Conservation (phyloP, 2,329 filamentous ascomycete genomes). For the Phaeosphaeriaceae sp. region DNA sequence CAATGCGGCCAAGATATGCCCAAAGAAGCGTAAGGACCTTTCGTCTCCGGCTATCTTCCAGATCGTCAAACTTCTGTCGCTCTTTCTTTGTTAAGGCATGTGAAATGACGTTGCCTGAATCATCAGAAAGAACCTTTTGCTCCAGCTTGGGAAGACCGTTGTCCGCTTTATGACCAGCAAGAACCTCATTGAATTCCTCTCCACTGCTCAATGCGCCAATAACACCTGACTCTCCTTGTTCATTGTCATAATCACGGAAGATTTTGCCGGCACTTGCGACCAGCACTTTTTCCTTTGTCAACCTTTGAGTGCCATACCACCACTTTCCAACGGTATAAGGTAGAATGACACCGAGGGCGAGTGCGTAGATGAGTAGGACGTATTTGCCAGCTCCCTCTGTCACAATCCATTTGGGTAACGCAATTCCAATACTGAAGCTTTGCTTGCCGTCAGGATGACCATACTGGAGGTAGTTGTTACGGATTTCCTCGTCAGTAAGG, state of each 20-base stretch:
- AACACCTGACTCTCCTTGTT: slow-evolving; percentile 79
- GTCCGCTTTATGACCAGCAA: slow-evolving; percentile 81
- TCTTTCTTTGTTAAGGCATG: slow-evolving; percentile 74
- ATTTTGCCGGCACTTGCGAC: slow-evolving; percentile 93
- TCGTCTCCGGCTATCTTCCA: slow-evolving; percentile 80
- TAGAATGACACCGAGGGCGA: slow-evolving; percentile 85
- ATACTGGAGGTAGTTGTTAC: slow-evolving; percentile 95
- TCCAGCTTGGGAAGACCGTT: slow-evolving; percentile 83
- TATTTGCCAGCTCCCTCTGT: slow-evolving; percentile 96
- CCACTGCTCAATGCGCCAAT: slow-evolving; percentile 82
- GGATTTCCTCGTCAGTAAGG: slow-evolving; percentile 93
- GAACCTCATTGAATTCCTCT: slow-evolving; percentile 78
- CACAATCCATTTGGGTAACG: slow-evolving; percentile 89
- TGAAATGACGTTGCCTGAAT: slow-evolving; percentile 59
- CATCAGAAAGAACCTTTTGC: slow-evolving; percentile 73
- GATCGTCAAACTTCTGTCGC: slow-evolving; percentile 74
- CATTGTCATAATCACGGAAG: slow-evolving; percentile 90
- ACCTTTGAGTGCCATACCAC: slow-evolving; percentile 97
- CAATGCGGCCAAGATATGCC: slow-evolving; percentile 90
- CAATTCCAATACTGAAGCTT: slow-evolving; percentile 96
- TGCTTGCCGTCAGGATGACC: slow-evolving; percentile 98
- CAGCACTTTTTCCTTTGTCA: slow-evolving; percentile 91
- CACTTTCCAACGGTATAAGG: slow-evolving; percentile 94
- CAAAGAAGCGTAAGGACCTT: slow-evolving; percentile 91
- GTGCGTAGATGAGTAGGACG: slow-evolving; percentile 86